phyloP scores from a whole-genome alignment of 2,329 filamentous ascomycete genomes.

The Graphilbum fragrans region DNA sequence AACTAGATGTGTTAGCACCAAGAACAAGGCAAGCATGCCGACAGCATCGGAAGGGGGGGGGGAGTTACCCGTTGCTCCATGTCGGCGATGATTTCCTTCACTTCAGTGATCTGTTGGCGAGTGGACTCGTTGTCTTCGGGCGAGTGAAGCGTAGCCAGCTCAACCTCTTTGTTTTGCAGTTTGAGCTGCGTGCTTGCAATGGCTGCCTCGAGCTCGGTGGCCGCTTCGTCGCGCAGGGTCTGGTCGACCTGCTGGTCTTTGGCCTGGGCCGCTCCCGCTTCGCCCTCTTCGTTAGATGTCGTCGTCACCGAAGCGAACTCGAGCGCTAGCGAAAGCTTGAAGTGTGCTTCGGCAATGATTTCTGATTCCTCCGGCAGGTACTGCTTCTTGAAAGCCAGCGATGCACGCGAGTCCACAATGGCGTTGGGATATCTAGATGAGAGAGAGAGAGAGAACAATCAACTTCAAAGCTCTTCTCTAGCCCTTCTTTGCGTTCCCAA shows the following conservation, averaged over 20 bases:
- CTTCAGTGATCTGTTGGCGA: constrained; percentile 53
- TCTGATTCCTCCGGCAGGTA: constrained; percentile 73
- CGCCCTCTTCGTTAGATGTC: constrained; percentile 16
- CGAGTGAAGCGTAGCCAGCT: constrained; percentile 48
- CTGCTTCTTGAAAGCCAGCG: constrained; percentile 66
- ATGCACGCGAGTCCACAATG: constrained; percentile 69
- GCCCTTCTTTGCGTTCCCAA: too few relatives aligned
- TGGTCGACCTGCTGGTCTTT: constrained; percentile 49
- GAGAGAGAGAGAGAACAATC: too few relatives aligned
- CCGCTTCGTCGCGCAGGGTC: constrained; percentile 57
- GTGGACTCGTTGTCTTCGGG: constrained; percentile 56
- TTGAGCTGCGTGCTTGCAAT: constrained; percentile 63
- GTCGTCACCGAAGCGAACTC: constrained; percentile 79
- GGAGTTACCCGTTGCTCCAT: constrained; percentile 60
- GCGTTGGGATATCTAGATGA: constrained; percentile 59
- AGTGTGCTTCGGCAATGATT: constrained; percentile 87
- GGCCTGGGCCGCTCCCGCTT: constrained; percentile 22
- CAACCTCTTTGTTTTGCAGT: constrained; percentile 56
- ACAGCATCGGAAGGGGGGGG: not conserved
- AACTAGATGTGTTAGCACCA: constrained; percentile 31
- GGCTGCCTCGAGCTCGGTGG: constrained; percentile 58
- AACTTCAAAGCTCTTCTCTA: not conserved
- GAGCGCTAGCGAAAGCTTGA: constrained; percentile 86
- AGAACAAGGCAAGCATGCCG: not conserved
- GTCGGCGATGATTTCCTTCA: constrained; percentile 66